Conservation (phyloP, 2,329 filamentous ascomycete species). For the Ophiostoma fasciatum region DNA sequence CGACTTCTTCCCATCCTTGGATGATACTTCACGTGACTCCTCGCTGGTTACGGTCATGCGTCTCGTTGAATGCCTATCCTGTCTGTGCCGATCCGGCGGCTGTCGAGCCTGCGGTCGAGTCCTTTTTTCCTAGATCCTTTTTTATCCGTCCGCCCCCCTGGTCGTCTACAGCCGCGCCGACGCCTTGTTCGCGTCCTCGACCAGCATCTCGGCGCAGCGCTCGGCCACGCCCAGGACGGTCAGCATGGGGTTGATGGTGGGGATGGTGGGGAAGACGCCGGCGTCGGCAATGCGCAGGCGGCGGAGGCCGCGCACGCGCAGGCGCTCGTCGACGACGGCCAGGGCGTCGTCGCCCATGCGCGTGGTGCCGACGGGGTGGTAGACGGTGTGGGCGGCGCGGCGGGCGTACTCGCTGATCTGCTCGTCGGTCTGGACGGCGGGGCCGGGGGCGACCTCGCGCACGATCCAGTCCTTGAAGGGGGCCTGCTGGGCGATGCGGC, state of each 20-base stretch:
- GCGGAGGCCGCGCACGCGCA: slow-evolving; percentile 21
- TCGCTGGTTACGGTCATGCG: no score
- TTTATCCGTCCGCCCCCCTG: no score
- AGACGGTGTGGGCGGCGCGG: slow-evolving; percentile 11
- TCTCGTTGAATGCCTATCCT: no score
- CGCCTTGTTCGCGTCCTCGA: slow-evolving; percentile 55
- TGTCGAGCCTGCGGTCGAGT: no score
- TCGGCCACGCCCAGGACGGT: slow-evolving; percentile 76
- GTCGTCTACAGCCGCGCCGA: no score
- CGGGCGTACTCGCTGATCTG: slow-evolving; percentile 13
- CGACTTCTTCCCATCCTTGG: no score
- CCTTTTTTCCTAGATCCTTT: no score
- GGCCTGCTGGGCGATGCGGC: slow-evolving; percentile 10
- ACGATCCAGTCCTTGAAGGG: slow-evolving; percentile 12
- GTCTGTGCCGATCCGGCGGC: no score
- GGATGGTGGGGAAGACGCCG: slow-evolving; percentile 12
- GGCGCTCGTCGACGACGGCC: slow-evolving; percentile 12
- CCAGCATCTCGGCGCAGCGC: slow-evolving; percentile 71
- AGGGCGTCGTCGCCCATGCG: slow-evolving; percentile 12
- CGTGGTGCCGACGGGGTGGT: slow-evolving; percentile 13
- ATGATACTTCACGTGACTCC: no score
- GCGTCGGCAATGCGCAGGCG: slow-evolving; percentile 14
- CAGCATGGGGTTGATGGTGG: slow-evolving; percentile 36
- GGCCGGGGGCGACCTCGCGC: slow-evolving; percentile 42
- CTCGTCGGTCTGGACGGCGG: slow-evolving; percentile 41